Percentiles rank a stretch among this genome's conserved stretches.
Evolutionary conservation across 495 filamentous ascomycete genomes (phyloP).

Genomic region (Cercophora newfieldiana): DNA sequence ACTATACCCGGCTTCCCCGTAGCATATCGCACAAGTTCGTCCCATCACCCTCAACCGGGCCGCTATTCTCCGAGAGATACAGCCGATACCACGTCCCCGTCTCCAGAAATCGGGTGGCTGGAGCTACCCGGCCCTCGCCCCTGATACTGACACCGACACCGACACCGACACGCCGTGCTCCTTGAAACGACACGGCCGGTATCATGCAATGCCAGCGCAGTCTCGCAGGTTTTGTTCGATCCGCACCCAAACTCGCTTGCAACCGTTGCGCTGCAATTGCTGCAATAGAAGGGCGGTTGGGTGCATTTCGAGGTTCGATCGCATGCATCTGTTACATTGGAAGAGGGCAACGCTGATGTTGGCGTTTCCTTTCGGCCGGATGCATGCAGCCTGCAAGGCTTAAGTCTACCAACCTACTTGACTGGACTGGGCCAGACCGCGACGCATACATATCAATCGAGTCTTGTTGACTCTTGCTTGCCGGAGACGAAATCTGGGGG

Average conservation of each 20-base stretch:
- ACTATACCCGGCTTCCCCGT: neutral
- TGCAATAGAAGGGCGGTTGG: neutral
- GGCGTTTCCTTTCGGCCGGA: neutral
- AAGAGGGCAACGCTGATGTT: neutral
- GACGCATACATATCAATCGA: neutral
- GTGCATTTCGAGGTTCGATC: neutral
- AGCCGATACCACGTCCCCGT: neutral
- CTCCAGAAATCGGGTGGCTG: neutral
- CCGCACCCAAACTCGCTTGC: neutral
- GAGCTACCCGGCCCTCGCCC: neutral
- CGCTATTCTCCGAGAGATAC: neutral
- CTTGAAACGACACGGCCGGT: neutral
- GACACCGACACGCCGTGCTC: no score
- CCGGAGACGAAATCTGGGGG: neutral
- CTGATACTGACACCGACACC: neutral
- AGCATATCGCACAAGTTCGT: neutral
- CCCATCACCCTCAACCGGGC: neutral
- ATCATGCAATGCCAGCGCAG: neutral
- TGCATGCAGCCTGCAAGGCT: conserved; percentile 1
- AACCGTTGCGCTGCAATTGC: neutral
- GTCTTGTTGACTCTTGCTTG: neutral
- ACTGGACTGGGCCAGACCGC: neutral
- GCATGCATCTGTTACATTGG: neutral
- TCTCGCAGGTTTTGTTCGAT: neutral
- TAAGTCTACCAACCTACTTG: no score